Evolutionary conservation across 2,329 filamentous ascomycete genomes (phyloP).

Genomic region (Stromatinia cepivora): DNA sequence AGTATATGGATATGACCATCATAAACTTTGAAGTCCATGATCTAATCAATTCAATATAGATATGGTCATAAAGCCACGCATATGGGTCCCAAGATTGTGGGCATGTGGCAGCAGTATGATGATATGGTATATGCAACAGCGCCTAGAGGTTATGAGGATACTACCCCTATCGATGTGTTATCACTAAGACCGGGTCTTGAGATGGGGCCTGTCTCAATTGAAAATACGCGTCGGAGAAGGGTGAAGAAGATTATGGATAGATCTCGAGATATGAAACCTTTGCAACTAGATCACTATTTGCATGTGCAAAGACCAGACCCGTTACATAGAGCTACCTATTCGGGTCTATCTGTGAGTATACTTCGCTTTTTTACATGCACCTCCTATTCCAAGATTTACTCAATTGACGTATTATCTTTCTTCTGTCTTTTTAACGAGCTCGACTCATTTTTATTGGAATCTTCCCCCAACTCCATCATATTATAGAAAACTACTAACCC

Average conservation of each 20-base stretch:
- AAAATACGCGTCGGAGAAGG: neutral
- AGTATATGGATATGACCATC: neutral
- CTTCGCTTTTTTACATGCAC: neutral
- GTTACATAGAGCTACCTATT: neutral
- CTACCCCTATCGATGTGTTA: neutral
- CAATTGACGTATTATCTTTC: no score
- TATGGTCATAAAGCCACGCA: neutral
- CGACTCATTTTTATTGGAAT: no score
- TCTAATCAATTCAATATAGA: neutral
- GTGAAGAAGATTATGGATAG: neutral
- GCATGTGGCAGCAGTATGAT: neutral
- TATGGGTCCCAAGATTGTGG: constrained; percentile 4
- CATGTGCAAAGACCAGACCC: neutral
- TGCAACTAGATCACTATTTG: neutral
- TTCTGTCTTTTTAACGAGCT: neutral
- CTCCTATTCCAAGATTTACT: neutral
- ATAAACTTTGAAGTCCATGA: neutral
- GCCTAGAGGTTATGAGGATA: neutral
- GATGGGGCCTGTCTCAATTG: neutral
- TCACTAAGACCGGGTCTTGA: neutral
- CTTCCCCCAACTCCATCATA: neutral
- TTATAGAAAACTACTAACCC: neutral
- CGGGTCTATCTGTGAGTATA: neutral
- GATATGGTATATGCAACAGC: neutral
- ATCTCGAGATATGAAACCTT: neutral